Conservation (phyloP, 768 basidiomycete genomes). For the Lentinula raphanica region DNA sequence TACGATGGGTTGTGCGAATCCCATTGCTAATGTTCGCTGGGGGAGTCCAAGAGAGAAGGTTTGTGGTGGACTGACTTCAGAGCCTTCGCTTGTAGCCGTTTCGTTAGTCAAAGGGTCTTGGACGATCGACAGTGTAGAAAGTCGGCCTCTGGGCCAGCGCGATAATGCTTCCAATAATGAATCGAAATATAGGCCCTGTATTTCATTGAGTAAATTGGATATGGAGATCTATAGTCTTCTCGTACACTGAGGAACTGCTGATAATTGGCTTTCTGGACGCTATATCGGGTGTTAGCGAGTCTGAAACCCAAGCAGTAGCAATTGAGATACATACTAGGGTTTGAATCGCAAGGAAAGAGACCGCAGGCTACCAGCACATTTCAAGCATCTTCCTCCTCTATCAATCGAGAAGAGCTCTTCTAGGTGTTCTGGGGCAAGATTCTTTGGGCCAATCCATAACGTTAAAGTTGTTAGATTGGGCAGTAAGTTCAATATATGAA, state of each 20-base stretch:
- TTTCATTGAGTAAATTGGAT: not conserved
- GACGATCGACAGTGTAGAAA: constrained; percentile 53
- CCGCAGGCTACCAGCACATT: constrained; percentile 33
- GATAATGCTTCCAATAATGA: constrained; percentile 58
- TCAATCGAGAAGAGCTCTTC: constrained; percentile 49
- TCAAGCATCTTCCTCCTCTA: constrained; percentile 27
- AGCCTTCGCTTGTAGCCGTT: constrained; percentile 6
- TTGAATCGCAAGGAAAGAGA: constrained; percentile 68
- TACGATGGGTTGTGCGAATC: constrained; percentile 85
- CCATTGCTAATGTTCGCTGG: constrained; percentile 15
- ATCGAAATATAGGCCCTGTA: constrained; percentile 80
- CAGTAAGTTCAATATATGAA: constrained; percentile 61
- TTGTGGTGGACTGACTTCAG: constrained; percentile 14
- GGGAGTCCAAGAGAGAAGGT: constrained; percentile 6
- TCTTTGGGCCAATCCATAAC: constrained; percentile 68
- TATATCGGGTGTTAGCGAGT: constrained; percentile 15
- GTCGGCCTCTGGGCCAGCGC: constrained; percentile 46
- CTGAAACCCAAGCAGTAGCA: not conserved
- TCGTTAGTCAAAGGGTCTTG: constrained; percentile 48
- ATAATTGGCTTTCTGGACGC: constrained; percentile 72
- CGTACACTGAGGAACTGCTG: constrained; percentile 78
- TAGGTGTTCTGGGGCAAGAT: constrained; percentile 78
- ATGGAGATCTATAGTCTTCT: not conserved
- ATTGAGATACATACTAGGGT: constrained; percentile 64
- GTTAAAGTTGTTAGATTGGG: constrained; percentile 43